A percentile compares a stretch with the other conserved stretches of the same genome.
Conservation (phyloP, 495 filamentous ascomycete genomes). For the Xylaria bambusicola region DNA sequence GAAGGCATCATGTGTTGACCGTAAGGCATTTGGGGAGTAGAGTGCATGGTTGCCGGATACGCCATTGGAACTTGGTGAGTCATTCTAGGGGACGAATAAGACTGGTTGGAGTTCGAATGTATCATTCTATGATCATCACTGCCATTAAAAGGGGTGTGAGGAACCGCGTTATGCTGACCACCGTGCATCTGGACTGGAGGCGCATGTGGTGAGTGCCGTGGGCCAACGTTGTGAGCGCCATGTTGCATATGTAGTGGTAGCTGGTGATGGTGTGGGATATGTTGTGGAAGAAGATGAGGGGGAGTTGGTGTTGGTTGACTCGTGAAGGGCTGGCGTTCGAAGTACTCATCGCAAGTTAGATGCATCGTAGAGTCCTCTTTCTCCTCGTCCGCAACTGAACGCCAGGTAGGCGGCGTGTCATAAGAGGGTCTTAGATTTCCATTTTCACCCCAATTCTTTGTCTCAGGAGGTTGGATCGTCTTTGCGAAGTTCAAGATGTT, state of each 20-base stretch:
- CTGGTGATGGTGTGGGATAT: conserved; percentile 74
- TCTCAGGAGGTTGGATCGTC: conserved; percentile 72
- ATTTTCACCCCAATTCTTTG: conserved; percentile 61
- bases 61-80: conserved; percentile 63
- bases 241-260: conserved; percentile 69
- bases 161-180: conserved; percentile 62
- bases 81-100: conserved; percentile 76
- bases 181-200: conserved; percentile 66
- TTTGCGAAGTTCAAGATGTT: conserved; percentile 68
- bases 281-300: conserved; percentile 51
- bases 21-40: conserved; percentile 67
- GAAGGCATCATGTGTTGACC: conserved; percentile 73
- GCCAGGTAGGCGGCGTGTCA: conserved; percentile 80
- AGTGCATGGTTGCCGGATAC: conserved; percentile 70
- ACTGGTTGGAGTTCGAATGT: conserved; percentile 75
- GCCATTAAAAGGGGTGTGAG: conserved; percentile 61
- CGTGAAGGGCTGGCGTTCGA: conserved; percentile 62
- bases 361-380: conserved; percentile 60
- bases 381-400: conserved; percentile 58
- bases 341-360: conserved; percentile 70
- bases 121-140: conserved; percentile 86
- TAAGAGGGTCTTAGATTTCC: conserved; percentile 77
- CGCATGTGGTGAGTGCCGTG: conserved; percentile 60
- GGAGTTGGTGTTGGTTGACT: conserved; percentile 69
- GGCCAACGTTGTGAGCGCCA: conserved; percentile 42